A percentile compares a stretch with the other conserved stretches of the same genome.
Evolutionary conservation across 2,329 filamentous ascomycete species (phyloP).

Genomic region (Biscogniauxia sp.): DNA sequence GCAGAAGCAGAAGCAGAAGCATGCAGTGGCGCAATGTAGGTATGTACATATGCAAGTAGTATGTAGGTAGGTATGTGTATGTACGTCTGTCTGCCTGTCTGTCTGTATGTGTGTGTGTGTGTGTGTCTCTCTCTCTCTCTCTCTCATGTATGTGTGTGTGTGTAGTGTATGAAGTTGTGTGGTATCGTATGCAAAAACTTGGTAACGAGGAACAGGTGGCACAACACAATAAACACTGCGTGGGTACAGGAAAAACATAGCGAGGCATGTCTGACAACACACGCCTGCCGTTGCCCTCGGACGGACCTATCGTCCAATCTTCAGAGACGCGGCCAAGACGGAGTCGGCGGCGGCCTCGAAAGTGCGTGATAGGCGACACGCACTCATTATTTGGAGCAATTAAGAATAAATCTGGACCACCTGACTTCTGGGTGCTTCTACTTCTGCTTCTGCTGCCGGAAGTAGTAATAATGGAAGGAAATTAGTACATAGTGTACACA

Average conservation of each 20-base stretch:
- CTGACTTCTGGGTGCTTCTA: neutral
- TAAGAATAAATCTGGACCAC: neutral
- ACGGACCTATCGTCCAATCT: neutral
- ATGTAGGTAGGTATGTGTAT: neutral
- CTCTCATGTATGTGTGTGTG: too few relatives aligned
- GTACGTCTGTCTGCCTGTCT: neutral
- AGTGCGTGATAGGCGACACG: neutral
- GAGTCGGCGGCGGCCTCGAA: neutral
- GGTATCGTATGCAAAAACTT: neutral
- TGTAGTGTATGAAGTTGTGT: slow-evolving; percentile 7
- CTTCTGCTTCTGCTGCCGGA: neutral
- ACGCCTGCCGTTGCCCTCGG: neutral
- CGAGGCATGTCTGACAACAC: neutral
- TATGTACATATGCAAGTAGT: neutral
- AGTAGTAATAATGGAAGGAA: neutral
- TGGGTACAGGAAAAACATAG: neutral
- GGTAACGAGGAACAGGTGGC: neutral
- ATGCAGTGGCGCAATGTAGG: neutral
- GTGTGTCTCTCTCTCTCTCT: too few relatives aligned
- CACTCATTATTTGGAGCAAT: neutral
- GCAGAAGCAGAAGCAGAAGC: neutral
- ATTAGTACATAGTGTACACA: neutral
- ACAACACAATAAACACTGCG: neutral
- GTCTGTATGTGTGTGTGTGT: too few relatives aligned
- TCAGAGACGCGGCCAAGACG: neutral